Percentiles rank a stretch among this genome's conserved stretches.
Evolutionary conservation across 2,329 filamentous ascomycete species (phyloP).

Genomic region (Sarocladium oryzae): DNA sequence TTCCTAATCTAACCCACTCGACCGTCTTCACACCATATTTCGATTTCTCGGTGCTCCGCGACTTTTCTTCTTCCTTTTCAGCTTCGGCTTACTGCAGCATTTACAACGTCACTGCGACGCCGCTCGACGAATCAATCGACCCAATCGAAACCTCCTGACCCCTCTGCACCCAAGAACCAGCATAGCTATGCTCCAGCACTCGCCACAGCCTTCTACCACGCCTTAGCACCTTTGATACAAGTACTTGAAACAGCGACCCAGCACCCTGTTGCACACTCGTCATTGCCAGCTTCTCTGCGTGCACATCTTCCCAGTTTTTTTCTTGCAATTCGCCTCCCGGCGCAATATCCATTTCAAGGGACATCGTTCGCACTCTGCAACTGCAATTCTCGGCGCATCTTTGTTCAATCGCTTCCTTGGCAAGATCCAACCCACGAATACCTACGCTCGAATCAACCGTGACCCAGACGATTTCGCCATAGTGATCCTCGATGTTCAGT

Average conservation of each 20-base stretch:
- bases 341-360: neutral
- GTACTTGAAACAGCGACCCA: conserved; percentile 9
- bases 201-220: conserved; percentile 3
- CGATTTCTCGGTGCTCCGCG: neutral
- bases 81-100: neutral
- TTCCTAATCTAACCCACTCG: conserved; percentile 5
- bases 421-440: neutral
- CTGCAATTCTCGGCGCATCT: neutral
- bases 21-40: neutral
- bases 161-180: neutral
- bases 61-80: conserved; percentile 4
- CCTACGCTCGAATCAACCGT: neutral
- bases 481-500: conserved; percentile 30
- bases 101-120: conserved; percentile 7
- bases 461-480: neutral
- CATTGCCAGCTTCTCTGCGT: conserved; percentile 1
- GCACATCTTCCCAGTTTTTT: neutral
- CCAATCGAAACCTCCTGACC: neutral
- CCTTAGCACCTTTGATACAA: conserved; percentile 4
- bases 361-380: neutral
- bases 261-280: conserved; percentile 3
- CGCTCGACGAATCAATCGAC: conserved; percentile 2
- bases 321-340: neutral
- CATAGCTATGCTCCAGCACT: conserved; percentile 3
- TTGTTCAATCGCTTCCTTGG: neutral